phyloP scores from a whole-genome alignment of 805 yeast species.

The Barnettozyma sucrosica region DNA sequence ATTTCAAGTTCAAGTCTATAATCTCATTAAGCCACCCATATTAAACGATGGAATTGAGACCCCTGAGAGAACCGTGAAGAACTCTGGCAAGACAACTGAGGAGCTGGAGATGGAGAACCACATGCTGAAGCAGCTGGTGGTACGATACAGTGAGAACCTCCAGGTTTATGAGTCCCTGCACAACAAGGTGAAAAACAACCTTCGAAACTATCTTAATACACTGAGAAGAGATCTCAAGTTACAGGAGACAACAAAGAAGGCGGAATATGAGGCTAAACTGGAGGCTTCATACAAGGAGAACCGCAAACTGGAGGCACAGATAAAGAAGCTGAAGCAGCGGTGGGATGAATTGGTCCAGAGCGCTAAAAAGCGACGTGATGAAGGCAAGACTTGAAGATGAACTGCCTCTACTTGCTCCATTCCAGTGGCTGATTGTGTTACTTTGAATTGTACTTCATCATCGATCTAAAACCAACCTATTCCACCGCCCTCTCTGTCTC shows the following conservation, averaged over 20 bases:
- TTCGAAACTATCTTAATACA: constrained; percentile 26
- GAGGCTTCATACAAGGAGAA: constrained; percentile 35
- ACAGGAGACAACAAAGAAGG: constrained; percentile 31
- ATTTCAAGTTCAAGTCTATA: constrained; percentile 20
- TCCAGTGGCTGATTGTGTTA: too few relatives aligned
- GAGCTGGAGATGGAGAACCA: constrained; percentile 27
- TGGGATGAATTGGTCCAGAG: constrained; percentile 66
- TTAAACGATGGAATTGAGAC: constrained; percentile 2
- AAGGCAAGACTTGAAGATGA: neutral
- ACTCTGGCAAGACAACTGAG: constrained; percentile 25
- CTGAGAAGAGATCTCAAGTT: constrained; percentile 32
- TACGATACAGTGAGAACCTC: constrained; percentile 19
- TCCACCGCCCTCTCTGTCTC: too few relatives aligned
- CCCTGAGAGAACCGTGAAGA: constrained; percentile 3
- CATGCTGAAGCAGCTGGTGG: constrained; percentile 19
- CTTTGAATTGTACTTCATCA: too few relatives aligned
- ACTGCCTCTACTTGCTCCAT: neutral
- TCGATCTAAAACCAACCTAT: too few relatives aligned
- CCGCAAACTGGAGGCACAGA: constrained; percentile 43
- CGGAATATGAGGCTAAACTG: constrained; percentile 32
- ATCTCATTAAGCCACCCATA: constrained; percentile 19
- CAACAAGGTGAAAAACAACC: constrained; percentile 23
- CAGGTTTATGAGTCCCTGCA: constrained; percentile 21
- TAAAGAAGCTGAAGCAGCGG: constrained; percentile 45
- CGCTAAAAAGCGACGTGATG: constrained; percentile 44